These are phyloP conservation scores for Cytospora piceicola DNA, from an alignment of 2,329 filamentous ascomycete species.

Conservation along the genomic window DNA sequence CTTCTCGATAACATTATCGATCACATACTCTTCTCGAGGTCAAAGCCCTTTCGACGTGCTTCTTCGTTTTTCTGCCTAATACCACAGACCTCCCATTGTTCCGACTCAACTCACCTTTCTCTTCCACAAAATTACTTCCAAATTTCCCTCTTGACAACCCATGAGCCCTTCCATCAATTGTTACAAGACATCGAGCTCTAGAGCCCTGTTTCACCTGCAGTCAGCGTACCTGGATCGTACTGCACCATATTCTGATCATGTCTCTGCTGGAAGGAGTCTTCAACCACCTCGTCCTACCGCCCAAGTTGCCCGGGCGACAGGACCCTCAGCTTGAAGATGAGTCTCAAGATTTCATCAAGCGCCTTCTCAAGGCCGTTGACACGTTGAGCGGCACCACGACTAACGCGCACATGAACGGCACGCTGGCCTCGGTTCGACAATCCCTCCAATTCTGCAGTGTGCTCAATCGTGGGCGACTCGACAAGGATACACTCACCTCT, in stretches of 20 bases:
- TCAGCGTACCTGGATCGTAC: too few relatives aligned
- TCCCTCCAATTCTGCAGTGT: conserved; percentile 7
- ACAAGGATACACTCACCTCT: conserved; percentile 7
- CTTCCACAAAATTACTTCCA: neutral
- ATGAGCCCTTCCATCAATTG: too few relatives aligned
- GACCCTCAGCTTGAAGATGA: conserved; percentile 37
- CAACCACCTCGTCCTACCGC: conserved; percentile 46
- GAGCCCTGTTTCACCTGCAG: too few relatives aligned
- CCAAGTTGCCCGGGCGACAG: conserved; percentile 40
- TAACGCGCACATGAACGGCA: neutral
- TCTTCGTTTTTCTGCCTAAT: neutral
- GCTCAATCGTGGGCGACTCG: conserved; percentile 20
- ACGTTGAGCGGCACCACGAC: neutral
- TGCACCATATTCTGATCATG: neutral
- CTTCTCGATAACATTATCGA: neutral
- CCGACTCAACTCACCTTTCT: neutral
- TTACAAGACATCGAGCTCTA: too few relatives aligned
- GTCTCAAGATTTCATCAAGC: conserved; percentile 34
- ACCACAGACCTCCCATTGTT: neutral
- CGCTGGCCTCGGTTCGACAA: neutral
- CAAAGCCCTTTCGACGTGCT: too few relatives aligned
- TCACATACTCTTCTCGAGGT: neutral
- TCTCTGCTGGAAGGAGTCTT: conserved; percentile 30
- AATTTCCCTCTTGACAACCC: too few relatives aligned
- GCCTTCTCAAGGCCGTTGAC: conserved; percentile 24